Evolutionary conservation across 2,329 filamentous ascomycete species (phyloP), one percentile per base, ranked within the genome.

Genomic region (Neonectria ditissima): DNA sequence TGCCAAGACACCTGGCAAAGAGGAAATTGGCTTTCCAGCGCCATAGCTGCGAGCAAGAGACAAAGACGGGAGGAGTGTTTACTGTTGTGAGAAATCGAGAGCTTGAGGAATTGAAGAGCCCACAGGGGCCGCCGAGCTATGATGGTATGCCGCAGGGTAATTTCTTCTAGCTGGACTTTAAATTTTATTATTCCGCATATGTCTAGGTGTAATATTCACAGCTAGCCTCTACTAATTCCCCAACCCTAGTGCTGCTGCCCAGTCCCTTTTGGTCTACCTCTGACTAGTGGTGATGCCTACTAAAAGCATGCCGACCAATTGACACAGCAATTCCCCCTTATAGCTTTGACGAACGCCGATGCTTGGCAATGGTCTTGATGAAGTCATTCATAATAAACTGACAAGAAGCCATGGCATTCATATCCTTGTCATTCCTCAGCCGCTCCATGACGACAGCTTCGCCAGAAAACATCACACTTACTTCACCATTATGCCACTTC

Each of bases 401-500:
- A 16, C 61, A 63, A 4, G 44, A 55, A 39, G 61, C 56, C 44
- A 61, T 45, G 6, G 39, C 50, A 8, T 43, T 61, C 51, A 63
- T 47, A 20, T 34, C 18, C 16, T 16, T 26, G 6, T 61, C 61
- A 11, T 18, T 11, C 14, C 20, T 61, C 8, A 63, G 4, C 13
- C 61, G 57, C 2, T 51, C 13, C 51, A 63, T 37, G 9, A 63
- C 61, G 9, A 63, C 43, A 18, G 44, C 44, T 24, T 63, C 61
- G 14, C 61, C 61, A n/a, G 61, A 34, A 20, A 63, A 55, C 50
- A 63, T 61, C 7, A 63, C 43, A 16, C 47, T 41, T 4, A 63
- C 51, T 22, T 43, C 2, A 3, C 61, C 61, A 41, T 63, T 32
- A 11, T 28, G 18, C 43, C 61, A 61, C 22, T 26, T 20, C 2